These are phyloP conservation scores for Russula lepida DNA, from an alignment of 768 basidiomycete species.

Conservation along the genomic window DNA sequence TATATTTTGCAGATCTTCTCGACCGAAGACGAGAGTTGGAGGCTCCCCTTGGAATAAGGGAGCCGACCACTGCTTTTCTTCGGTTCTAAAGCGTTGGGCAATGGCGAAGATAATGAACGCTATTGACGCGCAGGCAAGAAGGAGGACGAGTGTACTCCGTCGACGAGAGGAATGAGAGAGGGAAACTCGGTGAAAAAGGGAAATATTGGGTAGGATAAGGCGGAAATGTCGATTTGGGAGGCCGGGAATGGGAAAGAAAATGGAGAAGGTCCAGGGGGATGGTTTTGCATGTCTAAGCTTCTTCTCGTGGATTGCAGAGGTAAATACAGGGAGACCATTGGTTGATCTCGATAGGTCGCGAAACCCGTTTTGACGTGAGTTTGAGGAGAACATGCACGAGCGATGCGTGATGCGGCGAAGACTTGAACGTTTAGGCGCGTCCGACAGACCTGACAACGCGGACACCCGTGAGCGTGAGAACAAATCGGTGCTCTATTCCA, in stretches of 20 bases:
- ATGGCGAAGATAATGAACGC: slow-evolving; percentile 54
- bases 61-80: slow-evolving; percentile 52
- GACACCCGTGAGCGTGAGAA: slow-evolving; percentile 2
- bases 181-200: slow-evolving; percentile 48
- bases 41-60: slow-evolving; percentile 47
- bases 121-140: slow-evolving; percentile 37
- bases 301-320: slow-evolving; percentile 61
- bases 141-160: slow-evolving; percentile 47
- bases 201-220: slow-evolving; percentile 52
- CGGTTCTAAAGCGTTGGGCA: slow-evolving; percentile 50
- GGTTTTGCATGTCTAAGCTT: slow-evolving; percentile 38
- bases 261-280: slow-evolving; percentile 48
- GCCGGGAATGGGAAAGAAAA: slow-evolving; percentile 55
- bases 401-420: background rate
- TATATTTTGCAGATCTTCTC: slow-evolving; percentile 78
- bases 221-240: slow-evolving; percentile 47
- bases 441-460: background rate
- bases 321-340: slow-evolving; percentile 40
- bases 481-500: background rate
- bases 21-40: slow-evolving; percentile 64
- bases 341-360: slow-evolving; percentile 36
- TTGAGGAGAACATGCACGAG: slow-evolving; percentile 37
- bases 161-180: slow-evolving; percentile 51
- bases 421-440: background rate
- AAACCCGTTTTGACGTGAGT: slow-evolving; percentile 40